phyloP scores from a whole-genome alignment of 495 filamentous ascomycete species.

The Aspergillus affinis region DNA sequence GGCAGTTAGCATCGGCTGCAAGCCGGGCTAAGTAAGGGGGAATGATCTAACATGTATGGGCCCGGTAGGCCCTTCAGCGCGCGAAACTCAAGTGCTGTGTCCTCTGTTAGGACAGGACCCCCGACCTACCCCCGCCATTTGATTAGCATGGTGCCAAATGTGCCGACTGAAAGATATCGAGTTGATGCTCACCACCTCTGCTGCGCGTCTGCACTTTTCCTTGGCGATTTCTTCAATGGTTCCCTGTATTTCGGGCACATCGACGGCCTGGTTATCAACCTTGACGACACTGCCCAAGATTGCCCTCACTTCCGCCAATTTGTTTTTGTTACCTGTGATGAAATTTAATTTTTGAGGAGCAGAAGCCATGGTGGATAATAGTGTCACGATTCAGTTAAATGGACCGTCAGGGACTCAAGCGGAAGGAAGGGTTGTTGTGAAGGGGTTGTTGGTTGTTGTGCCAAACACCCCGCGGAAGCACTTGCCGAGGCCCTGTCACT shows the following conservation, averaged over 20 bases:
- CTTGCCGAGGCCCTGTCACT: not conserved
- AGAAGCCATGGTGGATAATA: conserved; percentile 16
- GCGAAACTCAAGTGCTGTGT: conserved; percentile 91
- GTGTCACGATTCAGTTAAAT: conserved; percentile 17
- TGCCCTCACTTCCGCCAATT: conserved; percentile 80
- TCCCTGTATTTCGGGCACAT: conserved; percentile 88
- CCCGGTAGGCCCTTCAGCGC: conserved; percentile 88
- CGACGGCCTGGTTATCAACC: conserved; percentile 70
- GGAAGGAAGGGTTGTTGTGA: not conserved
- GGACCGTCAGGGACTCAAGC: not conserved
- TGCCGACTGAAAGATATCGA: not conserved
- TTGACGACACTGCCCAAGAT: conserved; percentile 76
- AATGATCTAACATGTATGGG: conserved; percentile 78
- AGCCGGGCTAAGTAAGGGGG: not conserved
- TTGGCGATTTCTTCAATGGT: conserved; percentile 84
- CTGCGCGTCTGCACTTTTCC: conserved; percentile 81
- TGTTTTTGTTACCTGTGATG: conserved; percentile 95
- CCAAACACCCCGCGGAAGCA: not conserved
- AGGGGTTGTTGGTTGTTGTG: not conserved
- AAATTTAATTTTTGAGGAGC: conserved; percentile 64
- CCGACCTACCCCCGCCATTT: conserved; percentile 51
- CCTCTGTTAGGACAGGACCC: conserved; percentile 91
- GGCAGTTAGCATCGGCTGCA: conserved; percentile 5
- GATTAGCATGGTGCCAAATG: conserved; percentile 13
- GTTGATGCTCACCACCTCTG: conserved; percentile 34